Percentiles rank a stretch among this genome's conserved stretches.
phyloP scores from a whole-genome alignment of 148 eudicot species.

The Cornus florida region DNA sequence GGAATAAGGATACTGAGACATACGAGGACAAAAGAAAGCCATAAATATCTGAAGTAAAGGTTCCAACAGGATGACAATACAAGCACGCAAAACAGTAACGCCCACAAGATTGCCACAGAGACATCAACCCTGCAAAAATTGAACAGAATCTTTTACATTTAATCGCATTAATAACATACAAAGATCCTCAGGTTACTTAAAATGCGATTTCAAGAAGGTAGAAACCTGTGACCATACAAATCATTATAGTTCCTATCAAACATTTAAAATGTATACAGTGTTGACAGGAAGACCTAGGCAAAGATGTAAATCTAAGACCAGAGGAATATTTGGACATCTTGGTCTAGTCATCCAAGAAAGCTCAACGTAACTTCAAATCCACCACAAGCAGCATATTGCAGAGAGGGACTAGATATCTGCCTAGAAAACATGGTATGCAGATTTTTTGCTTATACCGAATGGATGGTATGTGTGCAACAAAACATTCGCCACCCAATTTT shows the following conservation, averaged over 20 bases:
- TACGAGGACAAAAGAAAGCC: slow-evolving; percentile 36
- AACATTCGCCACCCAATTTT: not conserved
- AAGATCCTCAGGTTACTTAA: not conserved
- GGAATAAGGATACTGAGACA: slow-evolving; percentile 38
- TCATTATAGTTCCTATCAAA: not conserved
- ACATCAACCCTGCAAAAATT: slow-evolving; percentile 38
- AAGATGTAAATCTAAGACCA: not conserved
- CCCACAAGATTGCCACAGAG: slow-evolving; percentile 28
- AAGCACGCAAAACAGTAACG: slow-evolving; percentile 32
- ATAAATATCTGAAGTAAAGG: slow-evolving; percentile 38
- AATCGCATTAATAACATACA: not conserved
- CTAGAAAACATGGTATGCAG: not conserved
- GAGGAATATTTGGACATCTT: not conserved
- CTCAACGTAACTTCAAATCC: not conserved
- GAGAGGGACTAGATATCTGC: not conserved
- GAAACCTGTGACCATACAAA: not conserved
- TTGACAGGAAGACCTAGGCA: not conserved
- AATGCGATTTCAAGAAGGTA: not conserved
- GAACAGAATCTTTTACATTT: not conserved
- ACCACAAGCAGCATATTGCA: not conserved
- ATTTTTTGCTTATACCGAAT: not conserved
- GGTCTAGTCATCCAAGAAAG: not conserved
- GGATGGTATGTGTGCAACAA: not conserved
- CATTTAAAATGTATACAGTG: not conserved
- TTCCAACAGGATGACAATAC: slow-evolving; percentile 32